A percentile compares a stretch with the other conserved stretches of the same genome.
Conservation (phyloP, 192 early-diverging fungal species). For the Coemansia sp. region DNA sequence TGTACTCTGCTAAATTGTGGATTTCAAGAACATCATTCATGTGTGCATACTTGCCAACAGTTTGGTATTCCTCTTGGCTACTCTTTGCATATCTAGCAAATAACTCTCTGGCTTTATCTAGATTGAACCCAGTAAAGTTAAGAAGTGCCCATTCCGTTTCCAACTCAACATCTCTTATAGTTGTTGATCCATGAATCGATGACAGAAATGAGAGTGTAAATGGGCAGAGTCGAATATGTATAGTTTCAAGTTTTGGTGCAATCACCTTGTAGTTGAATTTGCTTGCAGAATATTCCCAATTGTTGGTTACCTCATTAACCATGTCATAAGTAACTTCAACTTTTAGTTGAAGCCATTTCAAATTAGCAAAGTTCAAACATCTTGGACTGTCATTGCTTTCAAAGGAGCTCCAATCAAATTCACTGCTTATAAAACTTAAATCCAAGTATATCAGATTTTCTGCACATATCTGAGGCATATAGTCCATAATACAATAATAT, state of each 20-base stretch:
- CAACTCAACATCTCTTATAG: neutral
- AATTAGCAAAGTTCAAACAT: neutral
- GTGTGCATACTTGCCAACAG: neutral
- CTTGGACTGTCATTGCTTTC: neutral
- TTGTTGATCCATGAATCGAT: too few relatives aligned
- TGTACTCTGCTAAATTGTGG: neutral
- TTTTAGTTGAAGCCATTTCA: neutral
- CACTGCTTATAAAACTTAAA: neutral
- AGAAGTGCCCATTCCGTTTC: neutral
- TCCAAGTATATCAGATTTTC: neutral
- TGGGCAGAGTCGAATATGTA: neutral
- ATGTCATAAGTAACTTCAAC: too few relatives aligned
- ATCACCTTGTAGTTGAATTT: neutral
- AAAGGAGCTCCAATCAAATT: conserved; percentile 1
- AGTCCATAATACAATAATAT: neutral
- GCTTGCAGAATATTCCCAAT: neutral
- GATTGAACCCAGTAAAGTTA: neutral
- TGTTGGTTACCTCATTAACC: neutral
- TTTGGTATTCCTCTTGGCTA: neutral
- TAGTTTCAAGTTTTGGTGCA: conserved; percentile 5
- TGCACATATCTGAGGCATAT: neutral
- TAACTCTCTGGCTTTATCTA: neutral
- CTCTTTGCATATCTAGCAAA: neutral
- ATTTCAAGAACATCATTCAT: neutral
- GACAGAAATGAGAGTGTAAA: neutral